A percentile compares a stretch with the other conserved stretches of the same genome.
These are phyloP conservation scores for Tulasnella sp. DNA, from an alignment of 768 basidiomycete species.

Conservation along the genomic window DNA sequence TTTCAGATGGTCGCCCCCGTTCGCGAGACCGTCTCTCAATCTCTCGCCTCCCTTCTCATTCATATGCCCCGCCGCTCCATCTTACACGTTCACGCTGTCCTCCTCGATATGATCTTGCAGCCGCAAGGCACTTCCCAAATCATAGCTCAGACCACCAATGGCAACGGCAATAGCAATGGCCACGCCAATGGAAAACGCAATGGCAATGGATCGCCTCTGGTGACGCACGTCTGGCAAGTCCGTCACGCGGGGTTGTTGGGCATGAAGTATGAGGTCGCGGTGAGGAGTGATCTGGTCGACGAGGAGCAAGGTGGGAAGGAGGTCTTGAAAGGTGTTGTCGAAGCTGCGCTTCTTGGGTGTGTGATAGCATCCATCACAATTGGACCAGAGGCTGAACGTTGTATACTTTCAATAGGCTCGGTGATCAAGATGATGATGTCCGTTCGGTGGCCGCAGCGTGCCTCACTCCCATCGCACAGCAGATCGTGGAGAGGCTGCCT, in stretches of 20 bases:
- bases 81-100: constrained; percentile 65
- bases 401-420: constrained; percentile 42
- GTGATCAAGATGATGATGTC: constrained; percentile 91
- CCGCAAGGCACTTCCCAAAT: not conserved
- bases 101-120: constrained; percentile 91
- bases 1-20: constrained; percentile 89
- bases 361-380: constrained; percentile 21
- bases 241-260: constrained; percentile 96
- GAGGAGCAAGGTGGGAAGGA: constrained; percentile 36
- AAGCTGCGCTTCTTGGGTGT: constrained; percentile 85
- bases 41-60: constrained; percentile 76
- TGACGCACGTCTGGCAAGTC: constrained; percentile 81
- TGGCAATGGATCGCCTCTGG: constrained; percentile 20
- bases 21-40: constrained; percentile 90
- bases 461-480: constrained; percentile 73
- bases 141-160: not conserved
- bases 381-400: constrained; percentile 5
- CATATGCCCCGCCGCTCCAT: constrained; percentile 80
- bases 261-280: constrained; percentile 96
- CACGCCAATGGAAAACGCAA: constrained; percentile 9
- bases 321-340: constrained; percentile 72
- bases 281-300: constrained; percentile 72
- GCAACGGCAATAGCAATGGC: not conserved
- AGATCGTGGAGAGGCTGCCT: constrained; percentile 65
- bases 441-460: constrained; percentile 91